These are phyloP conservation scores for Mortierella alpina DNA, from an alignment of 192 early-diverging fungal species.

Conservation along the genomic window DNA sequence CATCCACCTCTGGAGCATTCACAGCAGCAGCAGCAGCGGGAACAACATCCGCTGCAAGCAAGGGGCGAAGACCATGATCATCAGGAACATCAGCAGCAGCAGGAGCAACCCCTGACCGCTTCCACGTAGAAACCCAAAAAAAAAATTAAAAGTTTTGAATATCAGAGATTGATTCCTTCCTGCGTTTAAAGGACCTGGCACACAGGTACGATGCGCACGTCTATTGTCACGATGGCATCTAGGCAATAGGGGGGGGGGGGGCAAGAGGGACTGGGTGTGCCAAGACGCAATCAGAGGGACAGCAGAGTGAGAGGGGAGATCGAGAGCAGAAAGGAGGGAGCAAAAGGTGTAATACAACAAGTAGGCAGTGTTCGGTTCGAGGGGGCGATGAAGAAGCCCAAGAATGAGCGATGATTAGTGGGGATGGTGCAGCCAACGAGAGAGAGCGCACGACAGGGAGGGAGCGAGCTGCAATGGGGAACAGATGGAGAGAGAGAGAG, in stretches of 20 bases:
- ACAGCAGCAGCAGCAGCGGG: neutral
- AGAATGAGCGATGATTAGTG: neutral
- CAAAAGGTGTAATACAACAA: neutral
- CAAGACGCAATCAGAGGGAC: no score
- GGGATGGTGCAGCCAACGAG: neutral
- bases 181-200: no score
- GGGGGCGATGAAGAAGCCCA: neutral
- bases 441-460: neutral
- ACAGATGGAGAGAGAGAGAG: no score
- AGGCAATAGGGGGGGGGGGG: neutral
- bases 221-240: neutral
- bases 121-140: neutral
- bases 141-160: neutral
- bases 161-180: neutral
- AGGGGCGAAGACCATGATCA: slow-evolving; percentile 9
- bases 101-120: neutral
- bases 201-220: no score
- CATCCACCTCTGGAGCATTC: neutral
- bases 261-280: neutral
- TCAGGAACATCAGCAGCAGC: neutral
- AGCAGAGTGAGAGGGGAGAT: neutral
- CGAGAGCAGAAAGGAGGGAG: neutral
- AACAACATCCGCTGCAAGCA: slow-evolving; percentile 3
- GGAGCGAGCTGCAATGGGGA: neutral
- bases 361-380: neutral